Conservation (phyloP, 768 basidiomycete species). For the Trametes cubensis region DNA sequence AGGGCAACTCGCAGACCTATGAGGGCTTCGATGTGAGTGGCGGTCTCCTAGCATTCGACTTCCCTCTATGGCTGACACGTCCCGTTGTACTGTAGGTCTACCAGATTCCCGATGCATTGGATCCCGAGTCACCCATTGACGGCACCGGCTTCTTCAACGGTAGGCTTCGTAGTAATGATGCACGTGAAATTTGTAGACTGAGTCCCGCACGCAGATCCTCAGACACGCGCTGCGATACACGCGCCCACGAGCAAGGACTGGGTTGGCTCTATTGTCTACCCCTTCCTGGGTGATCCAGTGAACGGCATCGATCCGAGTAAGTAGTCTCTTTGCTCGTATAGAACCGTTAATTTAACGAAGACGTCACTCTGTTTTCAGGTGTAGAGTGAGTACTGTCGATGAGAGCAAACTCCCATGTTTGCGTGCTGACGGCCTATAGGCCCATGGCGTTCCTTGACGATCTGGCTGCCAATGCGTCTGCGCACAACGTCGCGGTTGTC, state of each 20-base stretch:
- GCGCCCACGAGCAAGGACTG: constrained; percentile 63
- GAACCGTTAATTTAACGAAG: background rate
- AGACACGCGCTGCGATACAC: constrained; percentile 62
- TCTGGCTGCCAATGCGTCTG: constrained; percentile 65
- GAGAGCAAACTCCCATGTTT: background rate
- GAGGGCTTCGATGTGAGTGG: constrained; percentile 23
- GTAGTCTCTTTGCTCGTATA: constrained; percentile 7
- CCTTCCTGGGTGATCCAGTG: constrained; percentile 29
- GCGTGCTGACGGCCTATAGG: constrained; percentile 35
- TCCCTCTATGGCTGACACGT: background rate
- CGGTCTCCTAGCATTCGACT: background rate
- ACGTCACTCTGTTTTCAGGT: constrained; percentile 28
- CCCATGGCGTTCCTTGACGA: constrained; percentile 67
- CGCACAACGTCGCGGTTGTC: constrained; percentile 52
- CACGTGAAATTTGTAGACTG: background rate
- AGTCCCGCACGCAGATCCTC: constrained; percentile 44
- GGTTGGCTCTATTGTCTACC: constrained; percentile 35
- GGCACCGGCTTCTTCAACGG: constrained; percentile 65
- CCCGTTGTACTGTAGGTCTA: constrained; percentile 25
- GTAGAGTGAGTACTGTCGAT: constrained; percentile 33
- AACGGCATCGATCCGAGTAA: constrained; percentile 38
- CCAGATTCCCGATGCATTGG: constrained; percentile 38
- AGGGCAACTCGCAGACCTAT: constrained; percentile 1
- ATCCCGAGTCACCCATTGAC: constrained; percentile 52
- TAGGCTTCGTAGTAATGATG: constrained; percentile 31